A percentile compares a stretch with the other conserved stretches of the same genome.
Conservation (phyloP, 495 filamentous ascomycete species). For the Tricharina praecox region DNA sequence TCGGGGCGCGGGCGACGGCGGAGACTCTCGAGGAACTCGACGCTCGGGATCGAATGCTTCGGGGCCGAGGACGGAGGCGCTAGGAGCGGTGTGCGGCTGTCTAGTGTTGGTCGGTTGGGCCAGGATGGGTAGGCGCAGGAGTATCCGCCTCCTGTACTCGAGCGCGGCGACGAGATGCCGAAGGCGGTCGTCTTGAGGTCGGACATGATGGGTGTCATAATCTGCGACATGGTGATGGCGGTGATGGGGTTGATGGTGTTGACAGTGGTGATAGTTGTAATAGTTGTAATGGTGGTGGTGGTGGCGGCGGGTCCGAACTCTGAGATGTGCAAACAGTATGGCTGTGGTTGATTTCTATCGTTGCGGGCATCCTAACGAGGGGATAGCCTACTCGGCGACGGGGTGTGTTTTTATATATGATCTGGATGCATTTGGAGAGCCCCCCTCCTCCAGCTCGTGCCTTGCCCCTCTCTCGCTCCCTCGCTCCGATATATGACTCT, state of each 20-base stretch:
- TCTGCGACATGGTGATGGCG: neutral
- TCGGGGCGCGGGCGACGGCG: neutral
- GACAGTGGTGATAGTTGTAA: neutral
- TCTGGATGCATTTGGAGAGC: too few relatives aligned
- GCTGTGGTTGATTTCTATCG: too few relatives aligned
- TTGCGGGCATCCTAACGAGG: too few relatives aligned
- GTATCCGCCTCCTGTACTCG: slow-evolving; percentile 4
- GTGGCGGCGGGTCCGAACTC: too few relatives aligned
- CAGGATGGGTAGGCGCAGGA: slow-evolving; percentile 9
- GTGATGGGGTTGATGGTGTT: neutral
- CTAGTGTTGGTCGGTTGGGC: slow-evolving; percentile 8
- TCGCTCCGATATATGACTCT: too few relatives aligned
- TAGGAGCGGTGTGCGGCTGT: neutral
- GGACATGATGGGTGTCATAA: slow-evolving; percentile 7
- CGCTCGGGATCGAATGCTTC: neutral
- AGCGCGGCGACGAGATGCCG: slow-evolving; percentile 7
- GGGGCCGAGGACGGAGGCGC: neutral
- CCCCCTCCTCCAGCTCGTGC: too few relatives aligned
- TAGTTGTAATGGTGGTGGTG: too few relatives aligned
- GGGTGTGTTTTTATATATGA: too few relatives aligned
- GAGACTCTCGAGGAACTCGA: slow-evolving; percentile 1
- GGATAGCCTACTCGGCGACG: too few relatives aligned
- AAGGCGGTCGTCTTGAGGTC: slow-evolving; percentile 2
- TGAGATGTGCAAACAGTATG: too few relatives aligned
- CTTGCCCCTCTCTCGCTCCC: too few relatives aligned